Conservation (phyloP, 2,329 filamentous ascomycete species). For the Apiospora saccharicola region DNA sequence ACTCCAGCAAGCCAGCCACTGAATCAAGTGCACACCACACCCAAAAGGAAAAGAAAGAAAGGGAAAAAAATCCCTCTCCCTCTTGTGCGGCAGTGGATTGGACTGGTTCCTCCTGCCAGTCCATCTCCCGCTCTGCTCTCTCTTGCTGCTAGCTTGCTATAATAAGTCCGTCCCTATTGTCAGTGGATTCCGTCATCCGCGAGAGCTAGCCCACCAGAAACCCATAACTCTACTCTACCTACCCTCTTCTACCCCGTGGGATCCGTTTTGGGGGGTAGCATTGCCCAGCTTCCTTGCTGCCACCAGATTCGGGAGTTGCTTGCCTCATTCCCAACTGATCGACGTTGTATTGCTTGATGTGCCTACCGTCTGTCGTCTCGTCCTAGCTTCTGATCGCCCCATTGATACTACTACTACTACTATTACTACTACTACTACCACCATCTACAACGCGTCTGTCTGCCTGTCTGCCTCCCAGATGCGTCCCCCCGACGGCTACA, state of each 20-base stretch:
- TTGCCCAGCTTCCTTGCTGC: slow-evolving; percentile 11
- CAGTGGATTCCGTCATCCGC: slow-evolving; percentile 20
- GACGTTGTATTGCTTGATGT: background rate
- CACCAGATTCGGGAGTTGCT: background rate
- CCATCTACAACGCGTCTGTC: no score
- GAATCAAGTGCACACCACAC: background rate
- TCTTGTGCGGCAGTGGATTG: background rate
- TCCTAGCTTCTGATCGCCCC: background rate
- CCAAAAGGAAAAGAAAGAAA: background rate
- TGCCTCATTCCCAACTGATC: background rate
- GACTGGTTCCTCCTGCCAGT: background rate
- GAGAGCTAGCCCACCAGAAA: background rate
- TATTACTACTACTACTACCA: no score
- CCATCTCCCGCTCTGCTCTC: background rate
- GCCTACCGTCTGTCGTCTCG: background rate
- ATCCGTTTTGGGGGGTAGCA: background rate
- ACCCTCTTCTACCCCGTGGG: slow-evolving; percentile 7
- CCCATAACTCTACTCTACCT: background rate
- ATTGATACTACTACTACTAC: background rate
- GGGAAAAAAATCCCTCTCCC: background rate
- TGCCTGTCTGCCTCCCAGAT: background rate
- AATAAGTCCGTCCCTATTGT: slow-evolving; percentile 1
- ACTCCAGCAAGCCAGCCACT: background rate
- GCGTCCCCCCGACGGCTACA: background rate
- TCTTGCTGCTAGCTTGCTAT: background rate